A percentile compares a stretch with the other conserved stretches of the same genome.
Conservation (phyloP, 2,329 filamentous ascomycete genomes). For the Fusarium drepaniforme region DNA sequence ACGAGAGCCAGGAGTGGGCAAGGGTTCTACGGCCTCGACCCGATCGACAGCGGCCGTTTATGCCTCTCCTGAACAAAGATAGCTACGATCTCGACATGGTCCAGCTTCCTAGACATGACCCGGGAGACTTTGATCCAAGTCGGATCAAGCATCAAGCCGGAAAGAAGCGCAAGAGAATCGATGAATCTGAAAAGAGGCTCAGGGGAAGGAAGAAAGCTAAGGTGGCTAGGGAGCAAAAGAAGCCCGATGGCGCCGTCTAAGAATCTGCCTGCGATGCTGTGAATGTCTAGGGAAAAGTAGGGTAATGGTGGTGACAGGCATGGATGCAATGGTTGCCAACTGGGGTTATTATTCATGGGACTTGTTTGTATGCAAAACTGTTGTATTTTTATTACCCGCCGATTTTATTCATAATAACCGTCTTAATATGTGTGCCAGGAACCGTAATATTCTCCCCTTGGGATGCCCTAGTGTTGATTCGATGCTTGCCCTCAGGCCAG, state of each 20-base stretch:
- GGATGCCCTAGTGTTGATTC: neutral
- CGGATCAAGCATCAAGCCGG: neutral
- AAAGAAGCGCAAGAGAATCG: neutral
- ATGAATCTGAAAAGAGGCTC: neutral
- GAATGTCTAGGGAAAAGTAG: neutral
- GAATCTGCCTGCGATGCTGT: neutral
- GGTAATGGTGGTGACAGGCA: neutral
- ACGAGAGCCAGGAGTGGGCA: neutral
- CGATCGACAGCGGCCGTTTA: neutral
- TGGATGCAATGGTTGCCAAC: neutral
- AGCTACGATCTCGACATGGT: neutral
- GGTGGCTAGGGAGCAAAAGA: too few relatives aligned
- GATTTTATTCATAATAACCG: neutral
- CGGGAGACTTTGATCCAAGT: neutral
- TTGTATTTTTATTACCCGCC: neutral
- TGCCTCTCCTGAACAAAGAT: neutral
- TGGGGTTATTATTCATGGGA: neutral
- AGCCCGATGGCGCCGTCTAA: neutral
- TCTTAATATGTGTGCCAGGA: neutral
- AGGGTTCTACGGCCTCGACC: neutral
- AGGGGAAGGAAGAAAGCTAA: neutral
- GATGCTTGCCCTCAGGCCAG: constrained; percentile 26
- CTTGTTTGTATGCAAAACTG: neutral
- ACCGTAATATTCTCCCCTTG: neutral
- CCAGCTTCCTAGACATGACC: neutral